These are phyloP conservation scores for Moesziomyces sp. DNA, from an alignment of 1,284 basidiomycete species.

Conservation along the genomic window DNA sequence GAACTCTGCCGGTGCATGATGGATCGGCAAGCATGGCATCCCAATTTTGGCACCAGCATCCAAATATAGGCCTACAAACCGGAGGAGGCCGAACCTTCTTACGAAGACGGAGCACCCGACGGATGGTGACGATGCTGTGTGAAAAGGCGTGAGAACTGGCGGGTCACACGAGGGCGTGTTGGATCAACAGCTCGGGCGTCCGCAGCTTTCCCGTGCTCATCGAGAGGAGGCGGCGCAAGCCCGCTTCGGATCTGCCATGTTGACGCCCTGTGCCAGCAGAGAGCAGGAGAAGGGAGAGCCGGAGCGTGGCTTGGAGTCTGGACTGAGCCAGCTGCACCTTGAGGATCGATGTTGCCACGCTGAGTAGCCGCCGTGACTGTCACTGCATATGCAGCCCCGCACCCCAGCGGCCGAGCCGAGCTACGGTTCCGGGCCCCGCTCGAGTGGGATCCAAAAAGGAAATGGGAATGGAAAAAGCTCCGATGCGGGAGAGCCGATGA, in stretches of 20 bases:
- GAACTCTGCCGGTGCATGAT: not conserved
- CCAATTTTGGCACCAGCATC: not conserved
- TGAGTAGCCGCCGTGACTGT: slow-evolving; percentile 5
- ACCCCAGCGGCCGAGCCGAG: too few relatives aligned
- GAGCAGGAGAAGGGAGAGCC: not conserved
- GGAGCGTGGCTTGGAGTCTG: not conserved
- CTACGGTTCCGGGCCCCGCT: too few relatives aligned
- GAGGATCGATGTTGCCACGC: slow-evolving; percentile 5
- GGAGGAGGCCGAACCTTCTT: not conserved
- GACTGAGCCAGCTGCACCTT: slow-evolving; percentile 1
- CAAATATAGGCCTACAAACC: not conserved
- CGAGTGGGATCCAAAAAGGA: too few relatives aligned
- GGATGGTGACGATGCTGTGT: too few relatives aligned
- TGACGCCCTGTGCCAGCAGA: not conserved
- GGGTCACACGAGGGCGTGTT: too few relatives aligned
- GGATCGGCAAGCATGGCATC: not conserved
- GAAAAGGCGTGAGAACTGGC: too few relatives aligned
- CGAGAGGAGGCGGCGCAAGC: too few relatives aligned
- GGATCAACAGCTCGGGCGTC: too few relatives aligned
- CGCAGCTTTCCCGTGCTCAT: too few relatives aligned
- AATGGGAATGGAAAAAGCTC: slow-evolving; percentile 3
- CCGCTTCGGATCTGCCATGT: not conserved
- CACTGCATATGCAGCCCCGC: not conserved
- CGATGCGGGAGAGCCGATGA: slow-evolving; percentile 9
- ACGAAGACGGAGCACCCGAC: too few relatives aligned